Base-by-base conservation (phyloP, 2,329 filamentous ascomycete genomes). In the Dothidotthia symphoricarpi region DNA sequence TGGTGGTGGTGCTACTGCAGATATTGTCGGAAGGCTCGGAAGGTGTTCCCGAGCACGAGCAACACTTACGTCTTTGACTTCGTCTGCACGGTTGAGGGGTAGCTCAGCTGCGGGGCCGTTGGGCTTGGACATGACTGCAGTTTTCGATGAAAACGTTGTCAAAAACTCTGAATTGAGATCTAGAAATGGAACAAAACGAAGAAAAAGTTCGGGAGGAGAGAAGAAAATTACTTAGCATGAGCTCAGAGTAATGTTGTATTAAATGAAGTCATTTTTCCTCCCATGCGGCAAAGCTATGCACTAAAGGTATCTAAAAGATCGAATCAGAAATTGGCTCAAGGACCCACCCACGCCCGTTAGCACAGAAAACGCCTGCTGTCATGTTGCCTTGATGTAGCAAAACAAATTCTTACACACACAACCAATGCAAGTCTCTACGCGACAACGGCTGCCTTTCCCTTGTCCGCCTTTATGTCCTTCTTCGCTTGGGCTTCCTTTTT, bases 51-150 rank as follows among this genome's bases (percentile, higher is more conserved):
- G 31, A 35, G n/a, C 19, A 30, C 37, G 16, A 22, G 16, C 28
- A 19, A 22, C 16, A 57, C 55, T 31, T 56, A 68, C 66, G 39
- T 68, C 64, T 53, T 66, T 56, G 36, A 65, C 64, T 45, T 69
- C 66, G 19, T 64, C 61, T 10, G 66, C 60, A 15, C 64, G 54
- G 28, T 54, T 53, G 28, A 64, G 55, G 16, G 55, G 55, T 27
- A 46, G 38, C 28, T 57, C 51, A 6, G 36, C 25, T 19, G 41
- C 41, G 19, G 46, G 52, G 10, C 39, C 37, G 30, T 44, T 46
- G 31, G 28, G 14, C 16, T 31, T 16, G 8, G 34, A 34, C 12
- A 13, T 15, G 12, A 11, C 26, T 28, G 26, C 14, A 15, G 14
- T 5, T 28, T 15, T 13, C 5, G 5, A 13, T n/a, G 26, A n/a